Conservation (phyloP, 2,329 filamentous ascomycete genomes). For the Microsporum ferrugineum region DNA sequence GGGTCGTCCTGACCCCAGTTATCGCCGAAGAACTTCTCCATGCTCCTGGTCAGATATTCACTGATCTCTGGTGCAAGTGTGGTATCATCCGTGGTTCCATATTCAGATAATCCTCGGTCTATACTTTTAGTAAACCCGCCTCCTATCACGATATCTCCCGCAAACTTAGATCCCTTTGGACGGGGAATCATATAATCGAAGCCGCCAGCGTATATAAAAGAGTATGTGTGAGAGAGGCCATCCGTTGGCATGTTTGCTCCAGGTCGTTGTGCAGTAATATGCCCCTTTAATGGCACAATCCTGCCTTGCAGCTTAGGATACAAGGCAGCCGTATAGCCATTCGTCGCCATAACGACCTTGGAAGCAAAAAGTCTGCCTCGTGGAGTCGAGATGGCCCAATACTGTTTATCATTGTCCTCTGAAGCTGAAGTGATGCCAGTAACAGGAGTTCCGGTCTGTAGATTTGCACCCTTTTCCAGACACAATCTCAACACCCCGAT, state of each 20-base stretch:
- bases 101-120: slow-evolving; percentile 16
- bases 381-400: slow-evolving; percentile 28
- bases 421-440: slow-evolving; percentile 13
- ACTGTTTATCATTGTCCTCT: not conserved
- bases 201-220: slow-evolving; percentile 20
- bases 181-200: slow-evolving; percentile 31
- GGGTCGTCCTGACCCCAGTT: slow-evolving; percentile 35
- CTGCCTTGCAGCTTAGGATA: slow-evolving; percentile 36
- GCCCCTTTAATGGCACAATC: slow-evolving; percentile 42
- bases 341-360: slow-evolving; percentile 43
- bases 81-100: slow-evolving; percentile 17
- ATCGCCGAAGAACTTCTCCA: slow-evolving; percentile 23
- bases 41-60: slow-evolving; percentile 18
- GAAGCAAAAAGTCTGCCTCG: slow-evolving; percentile 34
- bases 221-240: slow-evolving; percentile 11
- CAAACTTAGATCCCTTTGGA: slow-evolving; percentile 11
- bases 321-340: slow-evolving; percentile 42
- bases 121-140: slow-evolving; percentile 16
- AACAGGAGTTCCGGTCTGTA: slow-evolving; percentile 24
- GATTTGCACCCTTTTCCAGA: slow-evolving; percentile 24
- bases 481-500: slow-evolving; percentile 38
- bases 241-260: slow-evolving; percentile 12
- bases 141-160: slow-evolving; percentile 17
- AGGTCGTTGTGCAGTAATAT: slow-evolving; percentile 34
- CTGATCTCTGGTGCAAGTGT: slow-evolving; percentile 14